These are phyloP conservation scores for Alternaria sp. DNA, from an alignment of 2,329 filamentous ascomycete species.

Conservation along the genomic window DNA sequence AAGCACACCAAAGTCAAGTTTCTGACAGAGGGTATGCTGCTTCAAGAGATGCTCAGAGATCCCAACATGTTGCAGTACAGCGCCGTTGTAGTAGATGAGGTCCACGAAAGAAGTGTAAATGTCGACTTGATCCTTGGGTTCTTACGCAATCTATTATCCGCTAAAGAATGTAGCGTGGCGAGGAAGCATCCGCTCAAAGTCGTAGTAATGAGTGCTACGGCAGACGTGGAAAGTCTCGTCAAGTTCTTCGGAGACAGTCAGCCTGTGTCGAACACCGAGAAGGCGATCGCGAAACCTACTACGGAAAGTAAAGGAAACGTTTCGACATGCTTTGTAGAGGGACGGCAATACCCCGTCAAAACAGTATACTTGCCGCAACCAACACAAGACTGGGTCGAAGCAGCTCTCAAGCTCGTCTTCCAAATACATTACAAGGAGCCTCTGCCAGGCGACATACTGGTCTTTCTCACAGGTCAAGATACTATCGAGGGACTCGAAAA, in stretches of 20 bases:
- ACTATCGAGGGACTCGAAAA: slow-evolving; percentile 84
- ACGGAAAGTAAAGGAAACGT: slow-evolving; percentile 1
- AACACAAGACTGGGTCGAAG: slow-evolving; percentile 81
- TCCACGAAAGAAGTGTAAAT: slow-evolving; percentile 94
- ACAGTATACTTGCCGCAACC: slow-evolving; percentile 75
- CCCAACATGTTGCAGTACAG: slow-evolving; percentile 84
- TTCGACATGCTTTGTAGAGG: slow-evolving; percentile 74
- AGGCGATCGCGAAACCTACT: slow-evolving; percentile 13
- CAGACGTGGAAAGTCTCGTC: slow-evolving; percentile 79
- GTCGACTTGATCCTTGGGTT: slow-evolving; percentile 92
- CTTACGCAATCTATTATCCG: slow-evolving; percentile 74
- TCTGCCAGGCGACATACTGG: slow-evolving; percentile 90
- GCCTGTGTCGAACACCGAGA: slow-evolving; percentile 10
- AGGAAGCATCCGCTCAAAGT: slow-evolving; percentile 72
- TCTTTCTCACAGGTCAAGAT: slow-evolving; percentile 91
- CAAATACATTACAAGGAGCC: slow-evolving; percentile 87
- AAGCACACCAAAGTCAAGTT: slow-evolving; percentile 88
- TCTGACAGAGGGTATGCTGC: slow-evolving; percentile 92
- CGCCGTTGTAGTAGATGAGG: slow-evolving; percentile 91
- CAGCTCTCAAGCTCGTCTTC: slow-evolving; percentile 80
- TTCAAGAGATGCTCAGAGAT: slow-evolving; percentile 91
- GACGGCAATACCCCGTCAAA: slow-evolving; percentile 85
- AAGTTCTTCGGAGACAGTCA: slow-evolving; percentile 69
- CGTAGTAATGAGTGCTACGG: slow-evolving; percentile 95
- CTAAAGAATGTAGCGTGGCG: slow-evolving; percentile 71